Evolutionary conservation across 306 rosid genomes (phyloP), one percentile per base, ranked within the genome.

Genomic region (Hippophae rhamnoides): DNA sequence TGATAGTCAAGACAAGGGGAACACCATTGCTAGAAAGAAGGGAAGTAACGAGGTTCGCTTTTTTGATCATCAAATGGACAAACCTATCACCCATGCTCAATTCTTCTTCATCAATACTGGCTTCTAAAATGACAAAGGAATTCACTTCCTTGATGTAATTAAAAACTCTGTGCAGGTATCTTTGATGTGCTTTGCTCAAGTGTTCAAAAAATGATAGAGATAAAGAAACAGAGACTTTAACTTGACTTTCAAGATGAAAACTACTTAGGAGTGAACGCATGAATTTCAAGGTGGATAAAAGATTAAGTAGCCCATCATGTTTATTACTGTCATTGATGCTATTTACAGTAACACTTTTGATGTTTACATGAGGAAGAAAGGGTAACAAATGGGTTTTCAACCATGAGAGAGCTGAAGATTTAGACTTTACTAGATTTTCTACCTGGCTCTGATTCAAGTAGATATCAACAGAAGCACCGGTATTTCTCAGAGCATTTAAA

Each of bases 151-250:
- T 74, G 48, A 84, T 49, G 56, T 52, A 73, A 43, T 70, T 68
- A 60, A 82, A 52, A 41, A 84, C 66, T 41, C 58, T 69, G 43
- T 63, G 53, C 41, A 79, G 74, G 12, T 69, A 48, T 43, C 52
- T 70, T 66, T 53, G 79, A 14, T 66, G 63, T 50, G 66, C 52
- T 54, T 41, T 49, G 14, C 64, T 70, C 76, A 77, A 27, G 62
- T 77, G 79, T 65, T 71, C 70, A 52, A 86, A 63, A 71, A 69
- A 56, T 56, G 81, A 54, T 54, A 78, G 61, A 54, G 95, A 74
- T 76, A 83, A 83, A 62, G 86, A 85, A 7, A 74, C 84, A 1
- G 84, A 81, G 54, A 86, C 63, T 58, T 69, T 81, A 42, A 81
- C 76, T 77, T 70, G 69, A 9, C 12, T 59, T 41, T 59, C 73